Evolutionary conservation across 1,284 basidiomycete species (phyloP).

Genomic region (Agroathelia rolfsii): DNA sequence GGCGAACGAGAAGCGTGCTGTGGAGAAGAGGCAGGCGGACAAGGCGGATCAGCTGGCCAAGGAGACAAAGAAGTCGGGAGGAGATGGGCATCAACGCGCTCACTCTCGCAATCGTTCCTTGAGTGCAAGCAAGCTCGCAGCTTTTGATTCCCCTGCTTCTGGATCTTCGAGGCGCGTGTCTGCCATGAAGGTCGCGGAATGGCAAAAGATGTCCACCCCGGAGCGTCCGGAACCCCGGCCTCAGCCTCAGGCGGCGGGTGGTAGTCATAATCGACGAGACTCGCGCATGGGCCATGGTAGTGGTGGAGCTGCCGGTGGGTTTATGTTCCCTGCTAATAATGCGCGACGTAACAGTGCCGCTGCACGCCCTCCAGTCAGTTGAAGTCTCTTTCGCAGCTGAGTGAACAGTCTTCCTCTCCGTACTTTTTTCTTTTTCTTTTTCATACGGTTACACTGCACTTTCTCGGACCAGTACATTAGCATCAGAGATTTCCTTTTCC

Average conservation of each 20-base stretch:
- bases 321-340: slow-evolving; percentile 18
- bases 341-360: slow-evolving; percentile 21
- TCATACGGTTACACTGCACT: too few species aligned
- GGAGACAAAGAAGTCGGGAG: too few species aligned
- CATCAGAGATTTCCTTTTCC: too few species aligned
- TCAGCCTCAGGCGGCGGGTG: slow-evolving; percentile 18
- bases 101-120: slow-evolving; percentile 41
- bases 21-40: slow-evolving; percentile 61
- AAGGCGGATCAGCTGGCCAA: slow-evolving; percentile 43
- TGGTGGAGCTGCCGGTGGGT: too few species aligned
- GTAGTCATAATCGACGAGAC: slow-evolving; percentile 24
- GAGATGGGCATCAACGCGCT: too few species aligned
- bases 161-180: slow-evolving; percentile 54
- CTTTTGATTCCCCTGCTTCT: slow-evolving; percentile 19
- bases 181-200: slow-evolving; percentile 72
- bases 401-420: too few species aligned
- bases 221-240: slow-evolving; percentile 38
- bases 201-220: slow-evolving; percentile 69
- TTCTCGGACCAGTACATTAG: too few species aligned
- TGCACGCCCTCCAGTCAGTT: slow-evolving; percentile 17
- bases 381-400: too few species aligned
- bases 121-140: slow-evolving; percentile 51
- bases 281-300: too few species aligned
- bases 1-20: slow-evolving; percentile 56
- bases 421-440: too few species aligned